phyloP scores from a whole-genome alignment of 2,329 filamentous ascomycete genomes.

The Fusarium xyrophilum region DNA sequence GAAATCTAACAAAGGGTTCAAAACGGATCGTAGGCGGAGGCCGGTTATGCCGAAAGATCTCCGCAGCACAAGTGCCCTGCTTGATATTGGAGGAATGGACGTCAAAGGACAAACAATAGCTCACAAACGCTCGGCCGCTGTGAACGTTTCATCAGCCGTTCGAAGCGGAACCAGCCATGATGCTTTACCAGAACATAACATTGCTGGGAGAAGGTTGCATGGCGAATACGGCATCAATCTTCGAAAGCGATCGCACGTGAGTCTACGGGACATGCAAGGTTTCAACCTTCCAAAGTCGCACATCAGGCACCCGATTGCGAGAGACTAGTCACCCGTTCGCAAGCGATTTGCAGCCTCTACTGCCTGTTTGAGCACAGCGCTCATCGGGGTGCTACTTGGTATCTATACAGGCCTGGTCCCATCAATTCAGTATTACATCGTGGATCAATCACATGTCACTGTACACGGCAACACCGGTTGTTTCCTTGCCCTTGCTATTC shows the following conservation, averaged over 20 bases:
- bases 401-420: conserved; percentile 81
- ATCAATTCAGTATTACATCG: conserved; percentile 79
- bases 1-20: conserved; percentile 23
- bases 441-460: conserved; percentile 70
- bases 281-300: conserved; percentile 63
- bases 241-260: conserved; percentile 60
- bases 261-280: conserved; percentile 55
- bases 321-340: conserved; percentile 72
- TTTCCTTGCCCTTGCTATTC: conserved; percentile 73
- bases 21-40: background rate
- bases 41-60: background rate
- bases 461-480: conserved; percentile 77
- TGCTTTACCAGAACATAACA: conserved; percentile 37
- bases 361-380: conserved; percentile 74
- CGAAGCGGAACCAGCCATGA: conserved; percentile 34
- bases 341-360: conserved; percentile 74
- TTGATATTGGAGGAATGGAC: background rate
- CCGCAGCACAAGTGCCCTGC: background rate
- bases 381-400: conserved; percentile 74
- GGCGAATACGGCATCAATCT: conserved; percentile 52
- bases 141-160: conserved; percentile 3
- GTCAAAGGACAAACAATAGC: background rate
- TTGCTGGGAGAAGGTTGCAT: conserved; percentile 38
- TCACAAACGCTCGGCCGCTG: background rate
- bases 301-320: conserved; percentile 69